Evolutionary conservation across 208 protist species (phyloP).

Genomic region (Lotmaria passim): DNA sequence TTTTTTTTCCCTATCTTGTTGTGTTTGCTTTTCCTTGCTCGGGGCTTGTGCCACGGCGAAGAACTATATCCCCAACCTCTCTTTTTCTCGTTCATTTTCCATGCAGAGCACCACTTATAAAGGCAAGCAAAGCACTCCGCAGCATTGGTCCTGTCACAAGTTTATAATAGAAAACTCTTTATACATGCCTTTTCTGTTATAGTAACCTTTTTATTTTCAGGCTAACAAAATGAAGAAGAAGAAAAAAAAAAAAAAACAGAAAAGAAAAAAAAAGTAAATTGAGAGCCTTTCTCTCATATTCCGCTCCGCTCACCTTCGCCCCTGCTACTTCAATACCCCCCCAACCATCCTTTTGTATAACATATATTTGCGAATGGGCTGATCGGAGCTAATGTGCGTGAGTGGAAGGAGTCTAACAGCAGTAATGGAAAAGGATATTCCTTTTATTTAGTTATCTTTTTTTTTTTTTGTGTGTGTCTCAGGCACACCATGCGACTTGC

Average conservation of each 20-base stretch:
- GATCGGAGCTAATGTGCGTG: too few species aligned
- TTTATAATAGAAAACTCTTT: conserved; percentile 9
- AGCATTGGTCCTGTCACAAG: conserved; percentile 9
- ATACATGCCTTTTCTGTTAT: conserved; percentile 11
- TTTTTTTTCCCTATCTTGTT: conserved; percentile 6
- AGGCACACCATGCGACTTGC: not conserved
- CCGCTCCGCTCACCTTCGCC: not conserved
- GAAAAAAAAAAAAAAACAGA: not conserved
- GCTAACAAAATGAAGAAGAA: not conserved
- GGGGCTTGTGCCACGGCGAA: not conserved
- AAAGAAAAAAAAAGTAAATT: too few species aligned
- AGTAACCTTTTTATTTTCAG: not conserved
- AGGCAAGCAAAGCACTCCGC: too few species aligned
- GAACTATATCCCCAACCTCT: too few species aligned
- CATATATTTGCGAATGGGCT: too few species aligned
- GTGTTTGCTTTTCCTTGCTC: not conserved
- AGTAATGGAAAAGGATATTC: not conserved
- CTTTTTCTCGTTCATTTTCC: too few species aligned
- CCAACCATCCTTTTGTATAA: not conserved
- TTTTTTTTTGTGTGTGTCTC: conserved; percentile 7
- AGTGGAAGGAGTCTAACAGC: not conserved
- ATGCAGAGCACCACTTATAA: too few species aligned
- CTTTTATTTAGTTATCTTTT: conserved; percentile 2
- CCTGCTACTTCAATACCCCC: not conserved
- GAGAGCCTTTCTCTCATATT: too few species aligned